These are phyloP conservation scores for Lactarius sanguifluus DNA, from an alignment of 768 basidiomycete genomes.

Conservation along the genomic window DNA sequence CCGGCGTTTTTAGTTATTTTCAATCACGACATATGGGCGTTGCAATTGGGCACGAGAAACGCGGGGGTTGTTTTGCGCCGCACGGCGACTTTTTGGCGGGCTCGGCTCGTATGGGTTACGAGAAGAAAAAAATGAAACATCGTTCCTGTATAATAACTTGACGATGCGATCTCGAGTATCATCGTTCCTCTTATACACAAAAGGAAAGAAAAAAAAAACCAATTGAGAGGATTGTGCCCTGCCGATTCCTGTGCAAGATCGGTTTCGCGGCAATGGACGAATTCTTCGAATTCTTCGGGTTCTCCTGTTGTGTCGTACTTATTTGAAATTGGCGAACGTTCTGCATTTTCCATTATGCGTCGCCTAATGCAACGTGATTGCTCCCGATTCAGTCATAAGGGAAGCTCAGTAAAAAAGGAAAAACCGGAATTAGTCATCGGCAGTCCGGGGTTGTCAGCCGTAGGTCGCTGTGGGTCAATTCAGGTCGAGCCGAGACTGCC, in stretches of 20 bases:
- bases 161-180: background rate
- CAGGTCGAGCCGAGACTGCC: too few species aligned
- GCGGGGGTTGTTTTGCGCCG: background rate
- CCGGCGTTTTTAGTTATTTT: background rate
- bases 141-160: background rate
- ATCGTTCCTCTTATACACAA: background rate
- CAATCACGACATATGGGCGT: background rate
- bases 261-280: background rate
- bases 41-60: background rate
- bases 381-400: background rate
- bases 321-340: background rate
- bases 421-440: too few species aligned
- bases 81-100: background rate
- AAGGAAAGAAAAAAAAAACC: background rate
- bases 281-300: slow-evolving; percentile 1
- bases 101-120: background rate
- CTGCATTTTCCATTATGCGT: slow-evolving; percentile 2
- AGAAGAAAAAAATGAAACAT: background rate
- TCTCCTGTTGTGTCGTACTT: background rate
- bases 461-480: too few species aligned
- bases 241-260: background rate
- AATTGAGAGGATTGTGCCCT: background rate
- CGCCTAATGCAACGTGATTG: background rate
- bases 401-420: too few species aligned
- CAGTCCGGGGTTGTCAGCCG: too few species aligned